Conservation (phyloP, 768 basidiomycete genomes). For the Suillus subalutaceus region DNA sequence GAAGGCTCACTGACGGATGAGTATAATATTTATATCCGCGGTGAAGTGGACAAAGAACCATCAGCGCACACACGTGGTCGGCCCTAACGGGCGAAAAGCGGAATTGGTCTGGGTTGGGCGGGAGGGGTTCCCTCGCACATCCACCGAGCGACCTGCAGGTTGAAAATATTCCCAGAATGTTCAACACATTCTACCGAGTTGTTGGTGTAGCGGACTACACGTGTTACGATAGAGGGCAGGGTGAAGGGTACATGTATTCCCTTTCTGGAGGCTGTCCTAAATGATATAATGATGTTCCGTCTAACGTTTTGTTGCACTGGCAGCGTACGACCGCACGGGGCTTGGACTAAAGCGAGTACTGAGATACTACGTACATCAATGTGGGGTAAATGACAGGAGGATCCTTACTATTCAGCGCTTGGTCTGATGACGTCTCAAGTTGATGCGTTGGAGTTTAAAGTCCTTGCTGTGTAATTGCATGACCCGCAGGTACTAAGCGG, state of each 20-base stretch:
- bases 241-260: not conserved
- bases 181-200: not conserved
- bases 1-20: not conserved
- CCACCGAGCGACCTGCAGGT: slow-evolving; percentile 3
- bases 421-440: not conserved
- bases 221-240: not conserved
- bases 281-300: too few species aligned
- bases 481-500: not conserved
- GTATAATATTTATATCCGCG: slow-evolving; percentile 7
- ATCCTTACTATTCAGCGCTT: not conserved
- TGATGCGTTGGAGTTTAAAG: not conserved
- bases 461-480: not conserved
- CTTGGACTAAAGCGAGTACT: not conserved
- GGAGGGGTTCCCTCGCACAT: slow-evolving; percentile 7
- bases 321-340: not conserved
- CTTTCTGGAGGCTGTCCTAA: not conserved
- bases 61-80: not conserved
- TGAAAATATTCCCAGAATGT: slow-evolving; percentile 2
- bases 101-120: slow-evolving; percentile 4
- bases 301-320: too few species aligned
- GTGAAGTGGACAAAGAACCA: not conserved
- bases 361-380: not conserved
- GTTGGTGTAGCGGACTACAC: not conserved
- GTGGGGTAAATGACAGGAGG: not conserved
- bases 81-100: not conserved